phyloP scores from a whole-genome alignment of 768 basidiomycete species.

The Chalciporus pseudorubinellus region DNA sequence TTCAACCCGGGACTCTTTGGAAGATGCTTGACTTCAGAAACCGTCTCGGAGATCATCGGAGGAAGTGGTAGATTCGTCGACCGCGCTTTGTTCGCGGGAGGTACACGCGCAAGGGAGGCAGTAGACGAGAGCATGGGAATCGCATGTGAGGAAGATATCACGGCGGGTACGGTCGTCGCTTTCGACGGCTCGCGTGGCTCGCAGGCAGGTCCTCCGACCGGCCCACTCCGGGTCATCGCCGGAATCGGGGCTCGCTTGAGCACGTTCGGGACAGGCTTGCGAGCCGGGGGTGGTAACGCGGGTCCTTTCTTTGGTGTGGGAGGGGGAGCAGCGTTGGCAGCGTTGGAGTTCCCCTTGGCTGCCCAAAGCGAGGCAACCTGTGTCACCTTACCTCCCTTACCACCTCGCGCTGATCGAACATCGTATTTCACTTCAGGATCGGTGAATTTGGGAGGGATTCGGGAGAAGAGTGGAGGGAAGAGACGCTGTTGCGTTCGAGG shows the following conservation, averaged over 20 bases:
- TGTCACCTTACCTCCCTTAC: constrained; percentile 70
- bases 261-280: constrained; percentile 12
- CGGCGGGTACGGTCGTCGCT: constrained; percentile 64
- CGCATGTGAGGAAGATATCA: constrained; percentile 70
- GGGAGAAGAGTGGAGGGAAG: constrained; percentile 30
- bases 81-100: constrained; percentile 20
- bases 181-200: constrained; percentile 42
- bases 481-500: constrained; percentile 1
- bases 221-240: background rate
- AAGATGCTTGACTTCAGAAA: constrained; percentile 15
- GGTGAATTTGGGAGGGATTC: constrained; percentile 32
- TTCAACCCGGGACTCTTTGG: constrained; percentile 11
- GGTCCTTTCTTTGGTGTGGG: constrained; percentile 9
- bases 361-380: constrained; percentile 77
- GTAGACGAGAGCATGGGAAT: constrained; percentile 72
- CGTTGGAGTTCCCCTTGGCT: constrained; percentile 34
- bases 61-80: constrained; percentile 32
- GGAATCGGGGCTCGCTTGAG: constrained; percentile 12
- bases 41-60: constrained; percentile 35
- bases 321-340: constrained; percentile 3
- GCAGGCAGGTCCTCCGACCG: background rate
- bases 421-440: constrained; percentile 67
- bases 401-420: constrained; percentile 73
- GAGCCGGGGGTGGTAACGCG: background rate
- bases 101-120: constrained; percentile 65